Evolutionary conservation across 345 rosid species (phyloP).

Genomic region (Rhodamnia argentea): DNA sequence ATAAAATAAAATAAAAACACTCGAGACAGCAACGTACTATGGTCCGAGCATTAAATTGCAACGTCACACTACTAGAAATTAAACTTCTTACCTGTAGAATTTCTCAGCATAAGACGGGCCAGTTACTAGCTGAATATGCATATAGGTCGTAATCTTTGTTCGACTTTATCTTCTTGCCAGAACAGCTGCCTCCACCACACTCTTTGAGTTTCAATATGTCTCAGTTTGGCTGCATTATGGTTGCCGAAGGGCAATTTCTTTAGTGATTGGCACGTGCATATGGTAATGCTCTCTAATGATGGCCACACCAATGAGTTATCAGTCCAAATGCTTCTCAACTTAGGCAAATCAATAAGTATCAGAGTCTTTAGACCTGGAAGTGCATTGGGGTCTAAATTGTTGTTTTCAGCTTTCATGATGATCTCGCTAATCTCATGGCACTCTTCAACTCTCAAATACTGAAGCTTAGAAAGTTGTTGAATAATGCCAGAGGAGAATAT

Average conservation of each 20-base stretch:
- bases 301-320: constrained; percentile 14
- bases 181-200: constrained; percentile 1
- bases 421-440: constrained; percentile 14
- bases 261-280: constrained; percentile 7
- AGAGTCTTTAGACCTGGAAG: constrained; percentile 11
- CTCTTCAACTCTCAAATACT: constrained; percentile 6
- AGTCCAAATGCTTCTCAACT: constrained; percentile 5
- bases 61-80: rapidly evolving
- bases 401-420: not conserved
- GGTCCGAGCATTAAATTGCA: not conserved
- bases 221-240: constrained; percentile 4
- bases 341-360: constrained; percentile 12
- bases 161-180: not conserved
- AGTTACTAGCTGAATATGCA: not conserved
- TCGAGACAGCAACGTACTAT: not conserved
- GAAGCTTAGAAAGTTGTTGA: constrained; percentile 10
- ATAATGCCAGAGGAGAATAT: constrained; percentile 8
- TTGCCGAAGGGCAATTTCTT: constrained; percentile 5
- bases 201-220: not conserved
- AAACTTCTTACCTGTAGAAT: not conserved
- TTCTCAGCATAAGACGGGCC: not conserved
- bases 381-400: not conserved
- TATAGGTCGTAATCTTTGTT: not conserved
- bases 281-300: not conserved
- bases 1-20: not conserved